These are phyloP conservation scores for Wickerhamiella allomyrinae DNA, from an alignment of 805 yeast genomes.

Conservation along the genomic window DNA sequence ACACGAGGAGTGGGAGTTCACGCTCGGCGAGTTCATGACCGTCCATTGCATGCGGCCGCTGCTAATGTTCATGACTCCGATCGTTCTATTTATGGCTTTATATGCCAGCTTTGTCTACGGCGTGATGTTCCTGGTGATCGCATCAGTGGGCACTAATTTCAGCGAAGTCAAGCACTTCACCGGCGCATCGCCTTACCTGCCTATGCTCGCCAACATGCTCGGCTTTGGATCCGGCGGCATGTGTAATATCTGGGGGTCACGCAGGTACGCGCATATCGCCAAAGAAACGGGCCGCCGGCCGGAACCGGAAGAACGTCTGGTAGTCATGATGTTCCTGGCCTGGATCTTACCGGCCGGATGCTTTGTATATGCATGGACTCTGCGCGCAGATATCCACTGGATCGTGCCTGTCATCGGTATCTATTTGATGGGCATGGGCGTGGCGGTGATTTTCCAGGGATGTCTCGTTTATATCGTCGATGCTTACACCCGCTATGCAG, in stretches of 20 bases:
- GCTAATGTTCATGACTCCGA: constrained; percentile 46
- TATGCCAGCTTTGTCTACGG: constrained; percentile 34
- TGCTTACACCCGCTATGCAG: constrained; percentile 43
- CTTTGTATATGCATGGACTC: constrained; percentile 53
- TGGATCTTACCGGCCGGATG: constrained; percentile 39
- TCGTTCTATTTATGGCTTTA: constrained; percentile 28
- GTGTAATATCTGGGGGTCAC: constrained; percentile 19
- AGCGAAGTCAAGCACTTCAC: constrained; percentile 22
- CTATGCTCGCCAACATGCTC: constrained; percentile 24
- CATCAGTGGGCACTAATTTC: constrained; percentile 29
- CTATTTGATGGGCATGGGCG: constrained; percentile 36
- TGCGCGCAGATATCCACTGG: constrained; percentile 33
- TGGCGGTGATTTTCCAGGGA: constrained; percentile 45
- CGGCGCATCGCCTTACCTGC: constrained; percentile 21
- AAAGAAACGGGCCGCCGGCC: constrained; percentile 30
- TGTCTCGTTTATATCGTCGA: constrained; percentile 50
- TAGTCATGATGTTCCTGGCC: constrained; percentile 36
- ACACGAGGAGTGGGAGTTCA: constrained; percentile 71
- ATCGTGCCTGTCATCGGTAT: constrained; percentile 44
- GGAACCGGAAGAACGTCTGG: constrained; percentile 46
- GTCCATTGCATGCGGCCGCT: constrained; percentile 71
- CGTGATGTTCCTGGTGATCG: constrained; percentile 29
- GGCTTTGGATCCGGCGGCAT: constrained; percentile 24
- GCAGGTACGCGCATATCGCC: constrained; percentile 20
- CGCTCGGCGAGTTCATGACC: constrained; percentile 51